A percentile compares a stretch with the other conserved stretches of the same genome.
phyloP scores from a whole-genome alignment of 176 grass and related monocot species.

The Neostapfia colusana region DNA sequence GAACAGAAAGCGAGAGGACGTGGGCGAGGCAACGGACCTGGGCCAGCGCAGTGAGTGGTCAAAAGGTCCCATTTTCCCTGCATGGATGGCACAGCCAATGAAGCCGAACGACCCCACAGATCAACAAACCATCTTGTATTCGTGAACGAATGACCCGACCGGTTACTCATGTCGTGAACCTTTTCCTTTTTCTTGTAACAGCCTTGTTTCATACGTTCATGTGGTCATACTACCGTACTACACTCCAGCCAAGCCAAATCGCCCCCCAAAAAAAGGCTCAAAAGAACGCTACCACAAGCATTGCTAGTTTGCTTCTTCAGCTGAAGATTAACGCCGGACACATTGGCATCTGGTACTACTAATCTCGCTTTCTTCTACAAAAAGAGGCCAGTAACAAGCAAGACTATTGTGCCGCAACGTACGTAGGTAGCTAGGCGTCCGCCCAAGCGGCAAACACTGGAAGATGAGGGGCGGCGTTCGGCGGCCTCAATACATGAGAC shows the following conservation, averaged over 20 bases:
- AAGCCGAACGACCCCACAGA: slow-evolving; percentile 29
- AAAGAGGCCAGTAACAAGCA: slow-evolving; percentile 11
- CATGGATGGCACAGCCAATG: neutral
- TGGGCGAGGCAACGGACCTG: slow-evolving; percentile 1
- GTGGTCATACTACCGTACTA: neutral
- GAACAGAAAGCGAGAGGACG: slow-evolving; percentile 41
- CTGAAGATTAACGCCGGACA: slow-evolving; percentile 14
- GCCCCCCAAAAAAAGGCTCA: slow-evolving; percentile 34
- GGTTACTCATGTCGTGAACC: neutral
- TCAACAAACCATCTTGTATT: neutral
- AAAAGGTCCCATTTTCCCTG: slow-evolving; percentile 48
- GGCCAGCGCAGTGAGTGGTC: slow-evolving; percentile 39
- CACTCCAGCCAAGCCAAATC: slow-evolving; percentile 33
- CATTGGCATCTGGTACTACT: slow-evolving; percentile 4
- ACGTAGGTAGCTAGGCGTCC: slow-evolving; percentile 39
- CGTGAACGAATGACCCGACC: neutral
- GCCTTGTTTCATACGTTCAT: slow-evolving; percentile 44
- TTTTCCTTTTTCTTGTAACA: slow-evolving; percentile 21
- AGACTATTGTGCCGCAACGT: neutral
- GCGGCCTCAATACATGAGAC: slow-evolving; percentile 21
- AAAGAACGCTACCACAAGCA: slow-evolving; percentile 25
- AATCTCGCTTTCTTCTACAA: slow-evolving; percentile 27
- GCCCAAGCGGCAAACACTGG: slow-evolving; percentile 80
- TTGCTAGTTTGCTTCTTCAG: slow-evolving; percentile 5
- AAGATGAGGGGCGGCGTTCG: slow-evolving; percentile 38